Conservation (phyloP, 2,329 filamentous ascomycete species). For the Rhexocercosporidium sp. region DNA sequence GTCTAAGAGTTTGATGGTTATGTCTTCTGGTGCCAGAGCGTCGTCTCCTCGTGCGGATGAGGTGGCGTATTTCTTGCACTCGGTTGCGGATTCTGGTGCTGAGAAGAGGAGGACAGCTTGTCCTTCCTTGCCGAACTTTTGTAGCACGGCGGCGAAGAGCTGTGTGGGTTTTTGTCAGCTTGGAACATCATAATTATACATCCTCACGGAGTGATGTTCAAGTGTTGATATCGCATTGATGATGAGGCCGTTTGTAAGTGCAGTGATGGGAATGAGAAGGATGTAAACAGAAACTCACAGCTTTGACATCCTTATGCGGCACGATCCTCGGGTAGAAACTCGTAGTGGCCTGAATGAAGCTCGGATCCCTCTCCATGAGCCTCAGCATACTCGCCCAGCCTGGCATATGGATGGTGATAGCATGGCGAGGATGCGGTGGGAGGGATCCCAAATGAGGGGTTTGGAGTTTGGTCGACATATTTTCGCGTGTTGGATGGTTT, state of each 20-base stretch:
- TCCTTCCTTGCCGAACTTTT: constrained; percentile 17
- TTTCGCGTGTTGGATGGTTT: background rate
- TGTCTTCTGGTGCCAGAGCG: constrained; percentile 20
- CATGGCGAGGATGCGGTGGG: constrained; percentile 34
- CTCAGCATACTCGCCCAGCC: constrained; percentile 28
- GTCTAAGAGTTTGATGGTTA: constrained; percentile 28
- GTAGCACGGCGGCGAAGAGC: constrained; percentile 18
- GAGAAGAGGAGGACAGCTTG: constrained; percentile 28
- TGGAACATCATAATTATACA: background rate
- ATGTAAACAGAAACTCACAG: constrained; percentile 21
- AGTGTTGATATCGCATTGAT: background rate
- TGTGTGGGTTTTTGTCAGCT: constrained; percentile 13
- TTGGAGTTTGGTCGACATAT: constrained; percentile 28
- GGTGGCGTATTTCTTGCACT: constrained; percentile 30
- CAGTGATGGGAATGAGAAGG: background rate
- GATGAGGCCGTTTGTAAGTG: background rate
- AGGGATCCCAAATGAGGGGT: constrained; percentile 29
- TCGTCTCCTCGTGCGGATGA: constrained; percentile 20
- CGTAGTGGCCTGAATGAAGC: constrained; percentile 26
- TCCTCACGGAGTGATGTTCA: background rate
- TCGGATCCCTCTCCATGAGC: constrained; percentile 27
- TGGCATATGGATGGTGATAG: constrained; percentile 36
- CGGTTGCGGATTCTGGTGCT: constrained; percentile 23
- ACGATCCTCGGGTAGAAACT: constrained; percentile 36
- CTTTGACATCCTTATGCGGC: constrained; percentile 32